Evolutionary conservation across 106 monocot genomes (phyloP).

Genomic region (Triglochin maritima): DNA sequence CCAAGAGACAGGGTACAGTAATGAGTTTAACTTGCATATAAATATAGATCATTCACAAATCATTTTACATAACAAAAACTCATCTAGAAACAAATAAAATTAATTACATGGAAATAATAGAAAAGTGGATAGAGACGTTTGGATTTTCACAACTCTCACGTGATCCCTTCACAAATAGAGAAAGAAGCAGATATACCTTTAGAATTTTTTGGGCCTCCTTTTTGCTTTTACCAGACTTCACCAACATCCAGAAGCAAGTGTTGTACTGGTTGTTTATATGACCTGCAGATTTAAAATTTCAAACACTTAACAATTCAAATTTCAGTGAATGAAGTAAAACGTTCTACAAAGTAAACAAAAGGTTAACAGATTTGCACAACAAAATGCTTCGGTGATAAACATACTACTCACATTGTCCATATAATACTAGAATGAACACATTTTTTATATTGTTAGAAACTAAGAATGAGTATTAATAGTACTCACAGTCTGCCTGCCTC

Average conservation of each 20-base stretch:
- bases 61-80: not conserved
- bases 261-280: conserved; percentile 97
- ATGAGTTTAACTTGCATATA: too few species aligned
- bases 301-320: not conserved
- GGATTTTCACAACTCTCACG: too few species aligned
- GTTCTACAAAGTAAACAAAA: not conserved
- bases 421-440: not conserved
- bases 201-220: conserved; percentile 62
- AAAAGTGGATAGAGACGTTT: too few species aligned
- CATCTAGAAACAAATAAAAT: not conserved
- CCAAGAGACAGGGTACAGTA: too few species aligned
- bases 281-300: conserved; percentile 36
- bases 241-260: conserved; percentile 93
- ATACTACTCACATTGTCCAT: too few species aligned
- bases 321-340: not conserved
- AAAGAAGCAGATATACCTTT: conserved; percentile 29
- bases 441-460: not conserved
- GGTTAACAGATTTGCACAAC: not conserved
- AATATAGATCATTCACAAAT: too few species aligned
- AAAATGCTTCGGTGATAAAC: not conserved
- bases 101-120: too few species aligned
- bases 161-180: too few species aligned
- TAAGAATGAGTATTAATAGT: conserved; percentile 26
- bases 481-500: conserved; percentile 95
- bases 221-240: conserved; percentile 71